Conservation (phyloP, 208 protist genomes). For the Leishmania arabica region DNA sequence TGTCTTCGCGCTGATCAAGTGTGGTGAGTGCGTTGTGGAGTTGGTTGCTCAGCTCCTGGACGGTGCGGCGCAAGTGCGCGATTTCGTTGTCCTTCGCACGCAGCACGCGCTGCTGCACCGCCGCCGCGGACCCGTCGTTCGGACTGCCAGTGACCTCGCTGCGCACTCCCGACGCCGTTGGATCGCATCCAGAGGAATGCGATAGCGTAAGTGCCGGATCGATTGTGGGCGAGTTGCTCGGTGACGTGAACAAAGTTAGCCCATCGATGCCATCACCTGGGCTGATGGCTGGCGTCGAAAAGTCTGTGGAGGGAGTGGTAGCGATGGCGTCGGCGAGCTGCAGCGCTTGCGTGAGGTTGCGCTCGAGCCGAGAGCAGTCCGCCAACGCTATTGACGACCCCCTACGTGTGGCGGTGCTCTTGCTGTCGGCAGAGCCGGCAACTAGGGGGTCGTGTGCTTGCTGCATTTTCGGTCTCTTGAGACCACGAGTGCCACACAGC, state of each 20-base stretch:
- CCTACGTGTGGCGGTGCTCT: neutral
- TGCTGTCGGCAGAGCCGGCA: neutral
- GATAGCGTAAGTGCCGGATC: neutral
- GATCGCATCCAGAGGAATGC: neutral
- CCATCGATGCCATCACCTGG: neutral
- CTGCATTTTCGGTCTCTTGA: neutral
- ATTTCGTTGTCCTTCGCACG: constrained; percentile 51
- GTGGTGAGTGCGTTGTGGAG: constrained; percentile 55
- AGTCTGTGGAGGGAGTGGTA: neutral
- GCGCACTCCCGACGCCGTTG: neutral
- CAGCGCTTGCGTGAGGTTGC: neutral
- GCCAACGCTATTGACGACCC: neutral
- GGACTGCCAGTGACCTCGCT: neutral
- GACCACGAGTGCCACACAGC: neutral
- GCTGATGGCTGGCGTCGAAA: neutral
- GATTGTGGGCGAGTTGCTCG: neutral
- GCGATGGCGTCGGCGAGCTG: neutral
- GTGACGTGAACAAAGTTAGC: neutral
- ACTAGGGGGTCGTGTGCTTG: neutral
- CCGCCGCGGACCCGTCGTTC: neutral
- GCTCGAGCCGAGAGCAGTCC: constrained; percentile 10
- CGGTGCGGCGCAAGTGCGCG: constrained; percentile 47
- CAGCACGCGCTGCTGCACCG: constrained; percentile 10
- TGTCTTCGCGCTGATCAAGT: constrained; percentile 52
- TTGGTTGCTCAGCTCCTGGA: constrained; percentile 59